Base-by-base conservation (phyloP, 768 basidiomycete species). In the Trichaptum fuscoviolaceum region DNA sequence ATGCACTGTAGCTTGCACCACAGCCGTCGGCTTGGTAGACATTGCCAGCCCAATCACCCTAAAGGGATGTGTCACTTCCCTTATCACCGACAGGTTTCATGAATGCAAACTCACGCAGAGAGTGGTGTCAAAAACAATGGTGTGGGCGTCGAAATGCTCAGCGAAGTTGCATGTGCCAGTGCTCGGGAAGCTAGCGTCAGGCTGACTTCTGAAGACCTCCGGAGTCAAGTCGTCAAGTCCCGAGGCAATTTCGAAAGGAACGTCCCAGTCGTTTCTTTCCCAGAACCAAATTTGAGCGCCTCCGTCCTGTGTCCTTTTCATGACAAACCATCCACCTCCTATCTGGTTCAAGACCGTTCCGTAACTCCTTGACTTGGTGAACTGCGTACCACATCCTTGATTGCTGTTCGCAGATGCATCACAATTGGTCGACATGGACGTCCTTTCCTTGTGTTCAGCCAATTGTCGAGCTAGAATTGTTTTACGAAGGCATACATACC, bases 251-350 rank as follows among this genome's bases (percentile, higher is more conserved):
- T 78, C 79, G 66, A 65, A 58, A 7, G 88, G 87, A 4, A 85
- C 78, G 20, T 66, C 65, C 10, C 71, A 26, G 67, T 82, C 80
- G 71, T 78, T 68, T 42, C 86, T 77, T 10, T 82, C 71, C 85
- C 85, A 88, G 73, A 86, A 90, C 85, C 87, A 92, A 34, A 89
- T 73, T 64, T 78, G 80, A 57, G 91, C 78, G 26, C 86, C 85
- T 1, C 73, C 75, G 0, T 67, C 57, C 15, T 25, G 25, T 25
- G 80, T 77, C 57, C 82, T 81, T 66, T 77, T 24, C 60, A 35
- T 18, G 18, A 35, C 69, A 18, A 65, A 78, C 75, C 75, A 80
- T 35, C 80, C 79, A 20, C 80, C 80, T 8, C 79, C 80, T 17
- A 25, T 30, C 0, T n/a, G 20, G 59, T 81, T 81, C 69, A 81